Base-by-base conservation (phyloP, 129 eudicot species). In the Erigeron canadensis region DNA sequence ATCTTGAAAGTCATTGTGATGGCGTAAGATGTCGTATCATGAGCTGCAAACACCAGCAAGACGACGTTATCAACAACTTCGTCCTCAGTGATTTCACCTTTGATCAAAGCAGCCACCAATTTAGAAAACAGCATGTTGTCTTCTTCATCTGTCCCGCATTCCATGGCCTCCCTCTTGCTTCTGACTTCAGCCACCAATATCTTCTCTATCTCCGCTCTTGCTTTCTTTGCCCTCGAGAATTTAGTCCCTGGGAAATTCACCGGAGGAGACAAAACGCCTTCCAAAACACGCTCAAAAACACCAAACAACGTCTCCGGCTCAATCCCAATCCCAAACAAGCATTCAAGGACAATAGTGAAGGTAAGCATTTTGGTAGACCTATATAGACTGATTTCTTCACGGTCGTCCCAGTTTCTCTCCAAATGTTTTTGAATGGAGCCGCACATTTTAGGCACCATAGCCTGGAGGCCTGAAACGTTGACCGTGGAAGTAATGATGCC, bases 1-100 rank as follows among this genome's bases (percentile, higher is more conserved):
- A 93, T 93, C 73, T 77, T 87, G 65, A 93, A 93, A 0, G 80
- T 80, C 85, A 84, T 89, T 19, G 98, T 89, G 46, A 93, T 93
- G 70, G 96, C 96, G 13, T 89, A 93, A 21, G 98, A 89, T 11
- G 96, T 89, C 15, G 96, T 93, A 56, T 93, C 96, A 59, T 93
- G 96, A 47, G 98, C 95, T 7, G 90, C 95, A 87, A 89, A 93
- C 19, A 93, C 95, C 8, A 93, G 59, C 82, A 93, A 70, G 40
- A 93, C 89, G 37, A 89, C 70, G 10, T 93, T 93, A 77, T 93
- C 98, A 22, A 85, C 90, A 23, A 93, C 96, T 71, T 93, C 95
- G 8, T 67, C 85, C 77, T 89, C 96, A 0, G 68, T 85, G 8
- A 89, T 85, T 81, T 93, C 96, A 7, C 95, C 98, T 23, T 86